Percentiles rank a stretch among this genome's conserved stretches.
Conservation (phyloP, 2,329 filamentous ascomycete genomes). For the Rachicladosporium sp. region DNA sequence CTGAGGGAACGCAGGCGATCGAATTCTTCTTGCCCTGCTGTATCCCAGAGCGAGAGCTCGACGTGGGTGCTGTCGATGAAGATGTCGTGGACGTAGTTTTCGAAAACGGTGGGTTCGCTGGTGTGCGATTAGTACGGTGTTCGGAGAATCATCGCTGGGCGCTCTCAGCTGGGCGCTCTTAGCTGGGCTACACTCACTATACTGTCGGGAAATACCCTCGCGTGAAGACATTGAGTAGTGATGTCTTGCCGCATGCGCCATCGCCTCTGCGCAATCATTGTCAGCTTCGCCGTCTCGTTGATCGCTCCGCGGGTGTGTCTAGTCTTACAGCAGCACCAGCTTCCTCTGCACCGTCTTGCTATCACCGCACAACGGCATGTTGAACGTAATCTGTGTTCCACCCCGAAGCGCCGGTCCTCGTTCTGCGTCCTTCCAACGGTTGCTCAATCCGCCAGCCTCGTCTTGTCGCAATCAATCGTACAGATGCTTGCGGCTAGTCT, state of each 20-base stretch:
- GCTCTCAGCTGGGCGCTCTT: not conserved
- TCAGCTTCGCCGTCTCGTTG: conserved; percentile 8
- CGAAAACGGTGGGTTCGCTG: conserved; percentile 92
- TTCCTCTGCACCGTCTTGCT: conserved; percentile 80
- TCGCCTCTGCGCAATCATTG: conserved; percentile 54
- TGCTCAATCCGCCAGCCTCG: too few relatives aligned
- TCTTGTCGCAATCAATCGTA: too few relatives aligned
- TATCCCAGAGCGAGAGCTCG: conserved; percentile 96
- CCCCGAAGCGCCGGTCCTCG: too few relatives aligned
- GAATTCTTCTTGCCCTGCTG: conserved; percentile 97
- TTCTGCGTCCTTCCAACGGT: too few relatives aligned
- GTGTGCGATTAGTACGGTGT: too few relatives aligned
- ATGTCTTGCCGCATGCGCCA: conserved; percentile 94
- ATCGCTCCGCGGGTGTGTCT: too few relatives aligned
- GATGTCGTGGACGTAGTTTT: conserved; percentile 99
- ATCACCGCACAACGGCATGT: conserved; percentile 38
- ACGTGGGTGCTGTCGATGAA: conserved; percentile 97
- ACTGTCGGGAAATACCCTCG: conserved; percentile 97
- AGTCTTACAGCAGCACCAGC: conserved; percentile 73
- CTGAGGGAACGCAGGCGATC: conserved; percentile 89
- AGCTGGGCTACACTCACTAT: conserved; percentile 48
- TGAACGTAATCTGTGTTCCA: conserved; percentile 5
- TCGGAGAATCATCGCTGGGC: conserved; percentile 1
- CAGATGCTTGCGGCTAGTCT: too few relatives aligned
- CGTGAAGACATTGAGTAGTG: conserved; percentile 93